A percentile compares a stretch with the other conserved stretches of the same genome.
phyloP scores from a whole-genome alignment of 345 rosid species.

The Ailanthus altissimus region DNA sequence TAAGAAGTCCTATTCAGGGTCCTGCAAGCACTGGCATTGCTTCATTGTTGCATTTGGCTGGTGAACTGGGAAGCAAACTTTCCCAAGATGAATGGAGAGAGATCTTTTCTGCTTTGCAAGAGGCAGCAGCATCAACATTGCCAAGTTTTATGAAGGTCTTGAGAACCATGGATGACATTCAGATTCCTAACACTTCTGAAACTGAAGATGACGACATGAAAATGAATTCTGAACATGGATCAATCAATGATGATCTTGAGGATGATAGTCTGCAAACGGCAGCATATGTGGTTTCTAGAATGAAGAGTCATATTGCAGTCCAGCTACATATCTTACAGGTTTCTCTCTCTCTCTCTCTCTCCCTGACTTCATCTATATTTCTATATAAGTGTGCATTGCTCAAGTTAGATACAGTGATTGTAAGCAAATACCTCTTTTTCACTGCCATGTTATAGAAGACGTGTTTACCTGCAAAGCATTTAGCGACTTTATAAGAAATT shows the following conservation, averaged over 20 bases:
- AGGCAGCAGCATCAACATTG: constrained; percentile 60
- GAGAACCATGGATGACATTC: constrained; percentile 65
- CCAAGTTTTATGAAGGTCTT: constrained; percentile 72
- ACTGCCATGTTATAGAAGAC: not conserved
- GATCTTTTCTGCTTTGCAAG: constrained; percentile 64
- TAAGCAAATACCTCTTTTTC: not conserved
- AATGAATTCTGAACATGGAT: constrained; percentile 58
- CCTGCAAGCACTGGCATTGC: constrained; percentile 79
- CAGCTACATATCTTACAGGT: constrained; percentile 85
- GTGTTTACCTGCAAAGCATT: not conserved
- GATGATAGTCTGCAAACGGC: constrained; percentile 75
- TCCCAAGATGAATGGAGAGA: constrained; percentile 77
- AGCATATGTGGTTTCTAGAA: constrained; percentile 75
- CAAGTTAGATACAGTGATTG: not conserved
- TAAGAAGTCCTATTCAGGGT: constrained; percentile 76
- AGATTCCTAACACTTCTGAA: constrained; percentile 39
- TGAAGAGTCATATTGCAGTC: constrained; percentile 73
- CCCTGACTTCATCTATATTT: not conserved
- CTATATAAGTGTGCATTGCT: too few relatives aligned
- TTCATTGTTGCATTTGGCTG: constrained; percentile 58
- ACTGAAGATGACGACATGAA: constrained; percentile 54
- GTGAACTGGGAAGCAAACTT: constrained; percentile 57
- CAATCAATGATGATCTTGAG: constrained; percentile 54
- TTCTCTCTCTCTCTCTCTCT: constrained; percentile 17
- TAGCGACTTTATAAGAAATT: constrained; percentile 1